Evolutionary conservation across 352 stramenopile genomes (phyloP).

Genomic region (Globisporangium echinulatum): DNA sequence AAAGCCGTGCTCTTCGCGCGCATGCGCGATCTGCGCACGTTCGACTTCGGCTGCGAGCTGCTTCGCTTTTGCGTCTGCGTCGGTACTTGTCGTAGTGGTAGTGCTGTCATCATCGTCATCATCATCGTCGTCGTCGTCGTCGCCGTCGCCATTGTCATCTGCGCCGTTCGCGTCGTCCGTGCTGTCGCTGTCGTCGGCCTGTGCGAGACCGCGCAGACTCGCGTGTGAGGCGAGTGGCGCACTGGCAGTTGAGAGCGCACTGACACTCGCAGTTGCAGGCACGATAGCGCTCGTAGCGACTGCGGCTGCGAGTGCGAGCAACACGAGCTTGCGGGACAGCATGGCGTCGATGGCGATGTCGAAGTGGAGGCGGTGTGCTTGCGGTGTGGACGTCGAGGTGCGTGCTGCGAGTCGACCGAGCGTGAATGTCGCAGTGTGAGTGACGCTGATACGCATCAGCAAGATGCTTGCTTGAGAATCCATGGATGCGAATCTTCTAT

Average conservation of each 20-base stretch:
- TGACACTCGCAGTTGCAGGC: neutral
- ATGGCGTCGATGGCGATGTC: neutral
- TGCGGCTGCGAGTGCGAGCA: constrained; percentile 10
- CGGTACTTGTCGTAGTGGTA: no score
- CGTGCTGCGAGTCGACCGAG: no score
- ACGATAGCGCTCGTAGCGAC: neutral
- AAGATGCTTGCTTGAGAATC: no score
- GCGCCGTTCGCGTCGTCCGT: neutral
- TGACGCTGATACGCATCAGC: no score
- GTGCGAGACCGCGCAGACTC: constrained; percentile 6
- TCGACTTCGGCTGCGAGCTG: no score
- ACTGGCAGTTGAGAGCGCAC: neutral
- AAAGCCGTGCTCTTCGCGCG: no score
- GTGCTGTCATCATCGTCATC: neutral
- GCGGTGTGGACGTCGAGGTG: no score
- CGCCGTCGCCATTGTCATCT: neutral
- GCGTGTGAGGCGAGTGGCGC: no score
- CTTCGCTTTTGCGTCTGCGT: neutral
- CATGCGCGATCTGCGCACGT: no score
- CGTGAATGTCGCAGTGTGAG: no score
- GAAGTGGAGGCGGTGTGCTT: no score
- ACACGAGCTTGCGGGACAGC: constrained; percentile 6
- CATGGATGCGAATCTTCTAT: no score
- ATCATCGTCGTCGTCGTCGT: neutral
- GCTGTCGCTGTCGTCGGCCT: neutral